Base-by-base conservation (phyloP, 768 basidiomycete genomes). In the Amanita polypyramis region DNA sequence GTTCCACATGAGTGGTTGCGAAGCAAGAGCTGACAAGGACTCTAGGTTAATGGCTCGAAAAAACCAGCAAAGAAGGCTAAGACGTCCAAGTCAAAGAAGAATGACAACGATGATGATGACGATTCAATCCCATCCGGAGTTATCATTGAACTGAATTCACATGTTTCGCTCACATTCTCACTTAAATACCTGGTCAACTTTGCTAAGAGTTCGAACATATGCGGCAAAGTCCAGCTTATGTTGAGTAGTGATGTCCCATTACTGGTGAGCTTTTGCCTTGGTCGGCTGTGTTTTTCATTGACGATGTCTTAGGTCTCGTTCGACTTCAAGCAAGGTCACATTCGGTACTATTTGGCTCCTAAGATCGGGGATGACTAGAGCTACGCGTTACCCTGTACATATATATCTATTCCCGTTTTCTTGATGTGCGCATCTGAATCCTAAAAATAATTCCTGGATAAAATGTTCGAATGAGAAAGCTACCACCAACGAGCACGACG, bases 151-250 rank as follows among this genome's bases (percentile, higher is more conserved):
- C 85, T 96, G 76, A 89, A 91, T 60, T 82, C 86, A 61, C 80
- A 88, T 53, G 95, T 99, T 52, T 77, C 81, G 36, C 73, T 98
- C 42, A 97, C 93, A 1, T 98, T 98, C 72, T 92, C 89, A 27
- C 72, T 98, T 57, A 98, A 97, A 65, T 99, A 98, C 66, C 82
- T 98, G 23, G 83, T 88, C 64, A 97, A 96, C 69, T 98, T 99
- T 59, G 80, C 91, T 45, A 98, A 96, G 75, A 89, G 86, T 53
- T 70, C 85, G 1, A 73, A 81, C 25, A 68, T 99, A 33, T 76
- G 80, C 11, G 72, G 69, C 53, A 76, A 70, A 21, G 92, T 94
- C 30, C 77, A 81, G 59, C 75, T 96, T 19, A 85, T 85, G 76
- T 82, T 96, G 82, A 87, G 82, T 65, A 90, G 87, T 60, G 92